These are phyloP conservation scores for Rhynchospora breviuscula DNA, from an alignment of 176 grass and related monocot genomes.

Conservation along the genomic window DNA sequence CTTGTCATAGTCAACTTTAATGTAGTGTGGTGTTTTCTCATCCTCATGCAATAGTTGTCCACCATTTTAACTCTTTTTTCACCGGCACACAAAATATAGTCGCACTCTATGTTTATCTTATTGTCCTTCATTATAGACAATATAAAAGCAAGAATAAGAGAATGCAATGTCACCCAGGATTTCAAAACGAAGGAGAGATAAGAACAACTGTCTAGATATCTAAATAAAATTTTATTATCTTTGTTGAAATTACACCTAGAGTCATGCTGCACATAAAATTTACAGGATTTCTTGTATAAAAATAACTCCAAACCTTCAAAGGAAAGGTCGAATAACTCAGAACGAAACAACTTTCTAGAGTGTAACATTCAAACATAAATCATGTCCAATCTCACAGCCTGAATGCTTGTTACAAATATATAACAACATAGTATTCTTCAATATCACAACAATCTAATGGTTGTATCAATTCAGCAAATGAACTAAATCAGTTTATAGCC, in stretches of 20 bases:
- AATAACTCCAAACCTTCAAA: not conserved
- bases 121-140: conserved; percentile 43
- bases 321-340: not conserved
- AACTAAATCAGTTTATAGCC: not conserved
- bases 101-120: conserved; percentile 73
- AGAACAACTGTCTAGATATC: not conserved
- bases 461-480: not conserved
- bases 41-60: conserved; percentile 76
- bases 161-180: not conserved
- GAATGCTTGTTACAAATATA: not conserved
- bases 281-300: not conserved
- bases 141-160: not conserved
- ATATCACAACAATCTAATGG: not conserved
- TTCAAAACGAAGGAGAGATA: not conserved
- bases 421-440: no score
- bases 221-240: not conserved
- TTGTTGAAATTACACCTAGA: not conserved
- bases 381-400: not conserved
- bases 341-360: not conserved
- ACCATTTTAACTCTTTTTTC: conserved; percentile 76
- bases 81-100: conserved; percentile 58
- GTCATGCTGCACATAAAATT: not conserved
- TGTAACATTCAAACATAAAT: not conserved
- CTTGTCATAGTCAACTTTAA: conserved; percentile 98
- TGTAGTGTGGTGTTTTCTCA: conserved; percentile 52